These are phyloP conservation scores for Aspergillus affinis DNA, from an alignment of 495 filamentous ascomycete species.

Conservation along the genomic window DNA sequence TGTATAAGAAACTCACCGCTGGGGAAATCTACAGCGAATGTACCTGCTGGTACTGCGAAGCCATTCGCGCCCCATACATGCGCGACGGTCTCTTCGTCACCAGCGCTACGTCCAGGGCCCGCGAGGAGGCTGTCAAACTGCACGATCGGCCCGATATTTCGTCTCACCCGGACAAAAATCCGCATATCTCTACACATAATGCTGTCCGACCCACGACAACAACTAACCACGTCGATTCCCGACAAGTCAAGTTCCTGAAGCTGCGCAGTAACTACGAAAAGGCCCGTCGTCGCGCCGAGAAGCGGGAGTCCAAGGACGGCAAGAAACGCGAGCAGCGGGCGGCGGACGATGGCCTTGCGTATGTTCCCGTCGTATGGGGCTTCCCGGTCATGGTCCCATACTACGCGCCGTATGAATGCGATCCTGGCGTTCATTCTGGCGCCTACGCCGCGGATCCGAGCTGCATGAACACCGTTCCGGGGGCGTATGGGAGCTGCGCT, in stretches of 20 bases:
- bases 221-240: conserved; percentile 4
- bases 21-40: conserved; percentile 75
- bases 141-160: conserved; percentile 55
- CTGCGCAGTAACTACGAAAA: conserved; percentile 65
- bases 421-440: conserved; percentile 39
- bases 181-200: conserved; percentile 75
- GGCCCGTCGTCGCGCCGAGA: conserved; percentile 58
- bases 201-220: conserved; percentile 33
- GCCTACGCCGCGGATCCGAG: conserved; percentile 45
- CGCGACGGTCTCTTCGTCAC: conserved; percentile 45
- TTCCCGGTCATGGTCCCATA: conserved; percentile 52
- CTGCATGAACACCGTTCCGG: conserved; percentile 44
- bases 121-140: conserved; percentile 45
- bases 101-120: conserved; percentile 31
- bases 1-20: conserved; percentile 59
- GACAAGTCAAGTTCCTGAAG: conserved; percentile 31
- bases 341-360: conserved; percentile 24
- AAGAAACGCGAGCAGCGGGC: conserved; percentile 33
- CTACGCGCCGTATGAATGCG: conserved; percentile 54
- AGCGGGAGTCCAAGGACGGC: conserved; percentile 51
- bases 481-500: conserved; percentile 46
- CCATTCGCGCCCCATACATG: conserved; percentile 59
- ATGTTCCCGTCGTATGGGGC: conserved; percentile 39
- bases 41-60: conserved; percentile 91
- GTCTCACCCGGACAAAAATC: conserved; percentile 57